Evolutionary conservation across 2,329 filamentous ascomycete genomes (phyloP), one percentile per base, ranked within the genome.

Genomic region (Rosellinia necatrix): DNA sequence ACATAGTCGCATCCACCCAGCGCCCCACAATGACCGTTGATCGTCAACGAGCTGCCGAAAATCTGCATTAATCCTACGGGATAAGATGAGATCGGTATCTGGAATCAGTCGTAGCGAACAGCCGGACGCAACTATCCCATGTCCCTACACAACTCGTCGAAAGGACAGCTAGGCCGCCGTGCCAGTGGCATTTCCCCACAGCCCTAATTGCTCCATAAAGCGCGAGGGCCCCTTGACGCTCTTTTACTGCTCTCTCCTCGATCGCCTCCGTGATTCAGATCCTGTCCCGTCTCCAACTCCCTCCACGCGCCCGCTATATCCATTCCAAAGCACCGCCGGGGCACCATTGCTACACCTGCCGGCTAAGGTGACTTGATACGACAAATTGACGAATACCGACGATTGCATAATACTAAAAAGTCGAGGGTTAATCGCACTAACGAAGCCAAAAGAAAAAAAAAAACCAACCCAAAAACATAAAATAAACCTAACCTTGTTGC

Each of bases 11-110:
- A 49, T 21, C 22, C 34, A 35, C n/a, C n/a, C n/a, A n/a, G n/a
- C n/a, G n/a, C 50, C 43, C 43, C 50, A 42, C 35, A 35, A 35
- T 22, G 19, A 34, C 25, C 32, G 30, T 17, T 13, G 3, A 21
- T 22, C 19, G 40, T 13, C 10, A 17, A 49, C 29, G 21, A 44
- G 46, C 40, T 56, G 47, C 47, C 41, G 12, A 51, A 51, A 46
- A 15, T 34, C 40, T 55, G 53, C 53, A 55, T n/a, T 51, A 56
- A 44, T 5, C 29, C 41, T 34, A 41, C 22, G 35, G 49, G 50
- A 47, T 37, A 7, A 34, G n/a, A 34, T 19, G 30, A 51, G 30
- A 30, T 17, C 2, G 27, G 25, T 43, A 49, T 50, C 46, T 49
- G 40, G 34, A 55, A 49, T 50, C 6, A 21, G 9, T 46, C 30